Evolutionary conservation across 1,139 yeast species (phyloP).

Genomic region (Magnusiomyces ingens): DNA sequence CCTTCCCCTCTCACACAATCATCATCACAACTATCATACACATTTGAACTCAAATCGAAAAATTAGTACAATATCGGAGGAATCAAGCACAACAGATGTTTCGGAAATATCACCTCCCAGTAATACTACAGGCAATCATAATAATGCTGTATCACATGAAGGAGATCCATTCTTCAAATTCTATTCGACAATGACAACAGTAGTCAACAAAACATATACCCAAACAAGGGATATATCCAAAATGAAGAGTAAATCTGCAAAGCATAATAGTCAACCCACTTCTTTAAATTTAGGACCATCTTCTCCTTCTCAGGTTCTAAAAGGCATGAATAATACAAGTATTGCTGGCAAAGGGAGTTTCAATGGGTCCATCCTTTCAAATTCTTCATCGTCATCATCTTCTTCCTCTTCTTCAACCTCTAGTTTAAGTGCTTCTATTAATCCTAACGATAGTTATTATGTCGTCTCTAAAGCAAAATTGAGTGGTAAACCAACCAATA

Average conservation of each 20-base stretch:
- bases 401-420: slow-evolving; percentile 7
- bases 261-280: slow-evolving; percentile 16
- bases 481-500: no score
- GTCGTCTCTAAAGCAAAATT: slow-evolving; percentile 24
- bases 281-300: neutral
- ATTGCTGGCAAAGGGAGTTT: no score
- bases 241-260: slow-evolving; percentile 17
- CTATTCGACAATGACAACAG: slow-evolving; percentile 24
- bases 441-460: slow-evolving; percentile 26
- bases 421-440: slow-evolving; percentile 5
- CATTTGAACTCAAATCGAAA: slow-evolving; percentile 2
- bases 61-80: slow-evolving; percentile 8
- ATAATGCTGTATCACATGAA: slow-evolving; percentile 12
- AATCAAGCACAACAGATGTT: slow-evolving; percentile 3
- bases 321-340: no score
- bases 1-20: neutral
- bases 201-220: slow-evolving; percentile 21
- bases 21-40: slow-evolving; percentile 4
- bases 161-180: slow-evolving; percentile 30
- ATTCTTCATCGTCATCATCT: slow-evolving; percentile 2
- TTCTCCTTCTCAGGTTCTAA: no score
- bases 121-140: neutral
- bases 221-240: slow-evolving; percentile 14
- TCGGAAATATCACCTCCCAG: slow-evolving; percentile 3
- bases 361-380: no score